A percentile compares a stretch with the other conserved stretches of the same genome.
Evolutionary conservation across 2,329 filamentous ascomycete genomes (phyloP).

Genomic region (Paecilomyces fulvus): DNA sequence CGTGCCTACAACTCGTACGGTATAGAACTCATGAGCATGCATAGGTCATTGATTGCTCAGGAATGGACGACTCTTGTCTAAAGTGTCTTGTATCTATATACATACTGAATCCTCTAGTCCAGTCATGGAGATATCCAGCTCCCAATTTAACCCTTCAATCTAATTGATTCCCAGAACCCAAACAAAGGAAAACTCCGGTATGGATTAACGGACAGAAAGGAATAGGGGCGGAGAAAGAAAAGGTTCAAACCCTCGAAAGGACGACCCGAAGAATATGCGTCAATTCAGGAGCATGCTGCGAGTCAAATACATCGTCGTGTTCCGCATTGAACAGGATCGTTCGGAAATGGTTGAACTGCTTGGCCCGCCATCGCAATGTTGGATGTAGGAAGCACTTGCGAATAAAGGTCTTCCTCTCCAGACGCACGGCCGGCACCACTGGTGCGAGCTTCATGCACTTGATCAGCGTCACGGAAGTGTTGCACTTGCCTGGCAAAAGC

Average conservation of each 20-base stretch:
- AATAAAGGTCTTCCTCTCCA: not conserved
- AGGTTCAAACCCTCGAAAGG: not conserved
- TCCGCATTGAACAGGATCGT: not conserved
- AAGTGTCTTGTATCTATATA: not conserved
- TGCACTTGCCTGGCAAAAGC: not conserved
- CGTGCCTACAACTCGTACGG: not conserved
- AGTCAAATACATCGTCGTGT: not conserved
- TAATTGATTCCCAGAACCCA: not conserved
- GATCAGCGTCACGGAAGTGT: not conserved
- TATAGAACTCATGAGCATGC: not conserved
- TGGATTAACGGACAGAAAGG: not conserved
- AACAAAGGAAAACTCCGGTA: not conserved
- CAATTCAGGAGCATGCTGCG: not conserved
- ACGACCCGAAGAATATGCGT: not conserved
- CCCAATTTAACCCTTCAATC: not conserved
- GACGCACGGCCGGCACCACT: not conserved
- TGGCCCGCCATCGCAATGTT: not conserved
- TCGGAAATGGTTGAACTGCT: not conserved
- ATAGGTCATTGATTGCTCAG: not conserved
- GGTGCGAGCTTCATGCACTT: not conserved
- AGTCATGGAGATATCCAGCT: not conserved
- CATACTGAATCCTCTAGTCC: not conserved
- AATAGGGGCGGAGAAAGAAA: not conserved
- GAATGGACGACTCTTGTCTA: not conserved
- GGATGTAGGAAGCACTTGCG: not conserved